Evolutionary conservation across 1,284 basidiomycete genomes (phyloP).

Genomic region (Sparassis latifolia): DNA sequence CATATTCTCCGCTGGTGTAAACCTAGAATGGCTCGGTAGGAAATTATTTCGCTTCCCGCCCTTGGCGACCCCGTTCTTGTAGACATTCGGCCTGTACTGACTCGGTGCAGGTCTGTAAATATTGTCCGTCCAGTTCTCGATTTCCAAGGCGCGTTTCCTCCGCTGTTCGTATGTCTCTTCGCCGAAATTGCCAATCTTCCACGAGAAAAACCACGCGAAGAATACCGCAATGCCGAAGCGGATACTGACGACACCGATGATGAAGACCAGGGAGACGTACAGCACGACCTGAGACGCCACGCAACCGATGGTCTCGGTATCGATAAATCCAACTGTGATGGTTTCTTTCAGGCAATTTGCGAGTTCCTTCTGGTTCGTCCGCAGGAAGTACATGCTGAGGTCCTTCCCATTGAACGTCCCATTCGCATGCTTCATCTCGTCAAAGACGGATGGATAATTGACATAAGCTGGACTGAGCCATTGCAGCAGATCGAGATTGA

Average conservation of each 20-base stretch:
- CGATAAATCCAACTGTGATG: conserved; percentile 87
- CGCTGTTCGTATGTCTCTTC: conserved; percentile 91
- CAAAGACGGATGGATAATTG: conserved; percentile 77
- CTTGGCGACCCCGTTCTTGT: conserved; percentile 59
- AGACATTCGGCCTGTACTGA: conserved; percentile 85
- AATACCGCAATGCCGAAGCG: conserved; percentile 96
- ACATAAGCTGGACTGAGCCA: conserved; percentile 81
- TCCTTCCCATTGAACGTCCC: conserved; percentile 80
- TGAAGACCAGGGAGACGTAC: conserved; percentile 94
- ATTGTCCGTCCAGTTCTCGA: conserved; percentile 95
- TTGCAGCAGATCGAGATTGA: conserved; percentile 81
- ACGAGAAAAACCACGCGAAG: conserved; percentile 97
- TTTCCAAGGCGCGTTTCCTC: conserved; percentile 86
- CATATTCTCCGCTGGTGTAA: conserved; percentile 74
- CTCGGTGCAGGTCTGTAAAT: conserved; percentile 94
- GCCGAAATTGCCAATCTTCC: conserved; percentile 90
- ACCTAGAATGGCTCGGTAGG: conserved; percentile 80
- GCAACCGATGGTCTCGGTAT: conserved; percentile 91
- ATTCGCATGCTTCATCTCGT: conserved; percentile 66
- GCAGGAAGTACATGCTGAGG: conserved; percentile 76
- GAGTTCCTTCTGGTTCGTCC: conserved; percentile 56
- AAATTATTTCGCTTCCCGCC: conserved; percentile 58
- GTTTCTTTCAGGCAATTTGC: conserved; percentile 86
- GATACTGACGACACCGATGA: conserved; percentile 93
- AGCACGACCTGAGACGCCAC: conserved; percentile 93